Base-by-base conservation (phyloP, 2,329 filamentous ascomycete species). In the Tympanopsis confertula region DNA sequence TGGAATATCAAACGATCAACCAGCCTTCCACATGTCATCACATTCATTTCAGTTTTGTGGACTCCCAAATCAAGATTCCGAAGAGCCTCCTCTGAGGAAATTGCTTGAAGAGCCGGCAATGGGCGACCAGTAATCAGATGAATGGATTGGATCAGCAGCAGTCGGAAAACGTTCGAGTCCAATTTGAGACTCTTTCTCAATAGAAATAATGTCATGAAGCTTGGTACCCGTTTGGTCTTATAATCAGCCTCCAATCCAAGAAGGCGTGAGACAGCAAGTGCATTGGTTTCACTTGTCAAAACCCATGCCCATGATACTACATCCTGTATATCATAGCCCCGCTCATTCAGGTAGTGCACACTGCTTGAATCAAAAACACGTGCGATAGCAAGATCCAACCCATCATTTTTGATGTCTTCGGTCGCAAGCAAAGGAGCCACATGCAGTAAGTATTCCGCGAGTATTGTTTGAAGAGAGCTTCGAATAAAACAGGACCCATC, bases 1-100 rank as follows among this genome's bases (percentile, higher is more conserved):
- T 69, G 66, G 14, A 62, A 62, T 26, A 73, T 48, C 19, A 75
- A 54, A 17, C 67, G 62, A 36, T 61, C 49, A 37, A 66, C 57
- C 20, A 69, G 50, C 15, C 55, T 49, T 7, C 10, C 7, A 17
- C 30, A 33, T 44, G 62, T 53, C 26, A 61, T 33, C 7, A 15
- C 12, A 18, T 33, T 15, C 7, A 33, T 33, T 13, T 7, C 10
- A 7, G 15, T 7, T 10, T 33, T 15, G 30, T 33, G 30, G 7
- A 12, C 15, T 13, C 12, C 12, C 12, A 13, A 13, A n/a, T n/a
- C n/a, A n/a, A n/a, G n/a, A n/a, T n/a, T n/a, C n/a, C n/a, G n/a
- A n/a, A n/a, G n/a, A n/a, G n/a, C n/a, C n/a, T n/a, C n/a, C n/a
- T n/a, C n/a, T n/a, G n/a, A n/a, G n/a, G n/a, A n/a, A n/a, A n/a